Percentiles rank a stretch among this genome's conserved stretches.
phyloP scores from a whole-genome alignment of 2,329 filamentous ascomycete species.

The Neoarthrinium moseri region DNA sequence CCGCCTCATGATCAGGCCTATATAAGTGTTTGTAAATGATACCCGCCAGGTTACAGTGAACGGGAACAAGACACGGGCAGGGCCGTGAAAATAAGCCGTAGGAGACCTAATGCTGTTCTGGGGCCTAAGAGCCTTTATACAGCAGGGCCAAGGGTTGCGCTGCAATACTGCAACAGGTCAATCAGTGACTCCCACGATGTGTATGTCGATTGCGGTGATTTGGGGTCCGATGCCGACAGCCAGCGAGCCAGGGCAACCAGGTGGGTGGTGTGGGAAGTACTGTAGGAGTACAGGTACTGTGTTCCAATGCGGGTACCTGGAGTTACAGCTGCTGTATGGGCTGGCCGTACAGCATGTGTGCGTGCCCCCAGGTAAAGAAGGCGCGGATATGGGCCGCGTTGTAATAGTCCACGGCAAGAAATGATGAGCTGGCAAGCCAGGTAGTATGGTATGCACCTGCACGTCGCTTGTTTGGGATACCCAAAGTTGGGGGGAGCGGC shows the following conservation, averaged over 20 bases:
- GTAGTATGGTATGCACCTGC: slow-evolving; percentile 35
- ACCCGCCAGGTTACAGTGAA: slow-evolving; percentile 2
- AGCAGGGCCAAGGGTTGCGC: slow-evolving; percentile 1
- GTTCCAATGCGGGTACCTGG: slow-evolving; percentile 28
- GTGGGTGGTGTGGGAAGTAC: slow-evolving; percentile 19
- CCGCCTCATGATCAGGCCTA: slow-evolving; percentile 28
- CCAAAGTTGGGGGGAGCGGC: slow-evolving; percentile 23
- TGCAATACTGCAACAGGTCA: slow-evolving; percentile 10
- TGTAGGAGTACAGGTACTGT: slow-evolving; percentile 30
- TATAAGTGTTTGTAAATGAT: slow-evolving; percentile 3
- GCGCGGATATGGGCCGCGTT: slow-evolving; percentile 38
- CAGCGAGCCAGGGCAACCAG: slow-evolving; percentile 4
- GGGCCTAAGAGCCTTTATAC: slow-evolving; percentile 14
- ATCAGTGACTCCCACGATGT: slow-evolving; percentile 12
- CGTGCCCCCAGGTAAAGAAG: slow-evolving; percentile 29
- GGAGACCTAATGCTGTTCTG: slow-evolving; percentile 2
- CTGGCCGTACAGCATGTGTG: slow-evolving; percentile 13
- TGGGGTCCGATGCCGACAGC: slow-evolving; percentile 4
- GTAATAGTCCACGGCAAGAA: slow-evolving; percentile 38
- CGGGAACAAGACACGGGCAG: slow-evolving; percentile 1
- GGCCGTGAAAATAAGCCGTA: neutral
- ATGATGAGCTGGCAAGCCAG: slow-evolving; percentile 47
- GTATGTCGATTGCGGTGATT: slow-evolving; percentile 10
- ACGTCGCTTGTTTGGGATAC: slow-evolving; percentile 42
- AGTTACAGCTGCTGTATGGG: slow-evolving; percentile 23